Conservation (phyloP, 2,329 filamentous ascomycete genomes). For the Whalleya microplaca region DNA sequence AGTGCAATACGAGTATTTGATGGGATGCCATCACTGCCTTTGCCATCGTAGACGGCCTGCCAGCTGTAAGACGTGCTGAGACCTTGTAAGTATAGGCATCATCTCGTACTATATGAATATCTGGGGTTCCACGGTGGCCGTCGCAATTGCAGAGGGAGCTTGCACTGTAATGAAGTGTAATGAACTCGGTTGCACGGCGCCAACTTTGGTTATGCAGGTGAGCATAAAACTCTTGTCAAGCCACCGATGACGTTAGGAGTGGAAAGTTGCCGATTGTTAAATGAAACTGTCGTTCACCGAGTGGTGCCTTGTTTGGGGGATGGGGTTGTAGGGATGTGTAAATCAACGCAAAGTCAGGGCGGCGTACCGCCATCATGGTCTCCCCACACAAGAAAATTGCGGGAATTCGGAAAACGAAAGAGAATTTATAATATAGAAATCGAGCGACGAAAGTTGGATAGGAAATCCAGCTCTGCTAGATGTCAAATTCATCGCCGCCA, state of each 20-base stretch:
- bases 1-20: too few species aligned
- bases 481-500: constrained; percentile 22
- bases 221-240: too few species aligned
- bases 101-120: neutral
- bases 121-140: neutral
- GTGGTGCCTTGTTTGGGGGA: too few species aligned
- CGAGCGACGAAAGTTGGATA: neutral
- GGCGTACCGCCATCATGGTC: too few species aligned
- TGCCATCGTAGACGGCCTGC: neutral
- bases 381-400: too few species aligned
- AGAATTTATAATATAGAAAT: neutral
- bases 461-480: constrained; percentile 8
- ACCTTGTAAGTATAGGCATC: neutral
- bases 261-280: too few species aligned
- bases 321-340: too few species aligned
- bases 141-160: neutral
- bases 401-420: neutral
- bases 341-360: too few species aligned
- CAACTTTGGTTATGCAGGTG: too few species aligned
- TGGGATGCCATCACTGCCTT: neutral
- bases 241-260: too few species aligned
- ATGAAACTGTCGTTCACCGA: too few species aligned
- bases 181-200: too few species aligned
- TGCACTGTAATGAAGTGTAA: neutral
- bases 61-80: neutral